Conservation (phyloP, 805 yeast genomes). For the Spencermartinsiella europaea region DNA sequence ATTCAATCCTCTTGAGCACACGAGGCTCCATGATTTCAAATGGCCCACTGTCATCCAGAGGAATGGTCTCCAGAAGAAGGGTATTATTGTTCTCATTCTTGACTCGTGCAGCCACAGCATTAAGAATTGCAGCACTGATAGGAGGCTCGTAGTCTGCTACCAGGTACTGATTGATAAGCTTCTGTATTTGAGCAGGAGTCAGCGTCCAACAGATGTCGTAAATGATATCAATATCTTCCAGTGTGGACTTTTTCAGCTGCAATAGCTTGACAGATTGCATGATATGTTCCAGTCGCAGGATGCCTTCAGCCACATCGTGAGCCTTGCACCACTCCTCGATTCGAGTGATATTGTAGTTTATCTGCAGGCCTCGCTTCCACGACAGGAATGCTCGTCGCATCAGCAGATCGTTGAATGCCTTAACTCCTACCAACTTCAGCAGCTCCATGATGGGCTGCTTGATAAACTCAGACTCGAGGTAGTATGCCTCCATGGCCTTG, state of each 20-base stretch:
- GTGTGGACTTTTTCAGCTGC: constrained; percentile 84
- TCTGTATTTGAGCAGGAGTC: constrained; percentile 94
- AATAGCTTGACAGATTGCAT: constrained; percentile 89
- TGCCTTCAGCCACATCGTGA: constrained; percentile 84
- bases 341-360: constrained; percentile 93
- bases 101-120: constrained; percentile 57
- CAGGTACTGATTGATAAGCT: constrained; percentile 79
- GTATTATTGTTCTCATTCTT: constrained; percentile 29
- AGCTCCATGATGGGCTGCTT: constrained; percentile 80
- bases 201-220: constrained; percentile 93
- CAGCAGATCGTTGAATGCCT: constrained; percentile 90
- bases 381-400: constrained; percentile 92
- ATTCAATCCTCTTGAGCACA: constrained; percentile 62
- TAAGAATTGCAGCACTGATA: constrained; percentile 72
- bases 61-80: constrained; percentile 37
- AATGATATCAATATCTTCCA: constrained; percentile 84
- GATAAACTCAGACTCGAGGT: constrained; percentile 78
- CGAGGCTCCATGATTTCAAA: constrained; percentile 42
- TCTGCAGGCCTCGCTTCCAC: constrained; percentile 97
- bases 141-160: constrained; percentile 95
- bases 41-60: constrained; percentile 36
- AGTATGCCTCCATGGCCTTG: constrained; percentile 90
- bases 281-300: constrained; percentile 76
- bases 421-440: constrained; percentile 81
- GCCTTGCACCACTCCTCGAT: constrained; percentile 98